Base-by-base conservation (phyloP, 2,329 filamentous ascomycete species). In the Macrophomina pseudophaseolina region DNA sequence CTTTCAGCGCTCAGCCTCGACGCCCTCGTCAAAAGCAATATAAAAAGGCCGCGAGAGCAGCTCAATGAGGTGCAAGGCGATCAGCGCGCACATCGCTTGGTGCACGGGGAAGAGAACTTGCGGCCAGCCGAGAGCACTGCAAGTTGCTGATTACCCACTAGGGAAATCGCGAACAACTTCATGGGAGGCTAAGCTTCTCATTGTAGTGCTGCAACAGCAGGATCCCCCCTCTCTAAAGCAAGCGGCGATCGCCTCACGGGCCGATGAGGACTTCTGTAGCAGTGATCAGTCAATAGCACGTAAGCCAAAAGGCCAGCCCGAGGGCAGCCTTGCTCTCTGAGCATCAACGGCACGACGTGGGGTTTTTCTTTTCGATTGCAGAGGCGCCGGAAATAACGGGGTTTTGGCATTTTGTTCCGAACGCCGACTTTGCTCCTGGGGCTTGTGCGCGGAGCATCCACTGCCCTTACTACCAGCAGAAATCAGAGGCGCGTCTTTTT, bases 381-480 rank as follows among this genome's bases (percentile, higher is more conserved):
- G 12, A 11, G 16, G n/a, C 12, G 5, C 56, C 56, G 56, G 35
- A 23, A 28, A 23, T 56, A 42, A n/a, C 54, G 54, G 54, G 6
- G 11, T 12, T 48, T 62, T 16, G 40, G 56, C 42, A 16, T 11
- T 23, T 23, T 7, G n/a, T n/a, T 18, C 53, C 56, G 58, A 49
- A 42, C 16, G 42, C 58, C 58, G 58, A 62, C 58, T 62, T 62
- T 62, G 58, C 58, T 53, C 60, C 60, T 40, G 40, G 60, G 23
- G 46, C 35, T 33, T 64, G 48, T 11, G 48, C 46, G 53, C 60
- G 60, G 7, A 32, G 51, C 52, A 56, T 14, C 44, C 28, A 30
- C 42, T 5, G 28, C 58, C 28, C 28, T n/a, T 16, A 46, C 33
- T 28, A 18, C 4, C 9, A 23, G 40, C 28, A 42, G 58, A 49